These are phyloP conservation scores for Podaxis sp. DNA, from an alignment of 768 basidiomycete genomes.

Conservation along the genomic window DNA sequence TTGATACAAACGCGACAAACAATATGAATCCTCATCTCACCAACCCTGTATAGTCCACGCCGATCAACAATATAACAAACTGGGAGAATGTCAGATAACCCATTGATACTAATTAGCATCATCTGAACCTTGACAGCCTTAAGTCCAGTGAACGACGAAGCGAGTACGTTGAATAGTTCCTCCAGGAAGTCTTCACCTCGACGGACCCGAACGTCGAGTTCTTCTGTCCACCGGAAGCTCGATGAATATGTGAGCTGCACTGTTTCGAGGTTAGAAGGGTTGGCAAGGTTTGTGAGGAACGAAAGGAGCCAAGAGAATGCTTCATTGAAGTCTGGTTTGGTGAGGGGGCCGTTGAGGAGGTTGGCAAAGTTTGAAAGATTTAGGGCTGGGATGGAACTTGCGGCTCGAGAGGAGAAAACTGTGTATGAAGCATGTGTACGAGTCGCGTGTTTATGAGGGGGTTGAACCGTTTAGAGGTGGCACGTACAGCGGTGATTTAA, in stretches of 20 bases:
- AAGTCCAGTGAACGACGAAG: background rate
- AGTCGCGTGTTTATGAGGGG: no score
- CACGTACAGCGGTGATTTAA: slow-evolving; percentile 6
- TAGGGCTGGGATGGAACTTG: background rate
- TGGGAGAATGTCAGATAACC: background rate
- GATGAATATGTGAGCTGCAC: background rate
- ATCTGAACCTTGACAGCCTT: background rate
- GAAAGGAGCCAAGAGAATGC: background rate
- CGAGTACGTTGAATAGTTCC: background rate
- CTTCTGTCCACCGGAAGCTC: background rate
- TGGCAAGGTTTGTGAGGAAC: background rate
- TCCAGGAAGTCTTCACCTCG: background rate
- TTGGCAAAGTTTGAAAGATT: background rate
- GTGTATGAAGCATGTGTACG: background rate
- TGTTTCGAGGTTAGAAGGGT: background rate
- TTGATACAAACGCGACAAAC: background rate
- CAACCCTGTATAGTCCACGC: background rate
- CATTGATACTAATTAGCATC: background rate
- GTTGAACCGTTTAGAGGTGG: background rate
- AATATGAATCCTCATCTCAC: background rate
- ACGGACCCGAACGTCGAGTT: background rate
- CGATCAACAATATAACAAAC: background rate
- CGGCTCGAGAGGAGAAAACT: background rate
- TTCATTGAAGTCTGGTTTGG: background rate
- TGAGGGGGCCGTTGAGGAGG: background rate